These are phyloP conservation scores for Diplosphaera chodatii DNA, from an alignment of 139 green algal species.

Conservation along the genomic window DNA sequence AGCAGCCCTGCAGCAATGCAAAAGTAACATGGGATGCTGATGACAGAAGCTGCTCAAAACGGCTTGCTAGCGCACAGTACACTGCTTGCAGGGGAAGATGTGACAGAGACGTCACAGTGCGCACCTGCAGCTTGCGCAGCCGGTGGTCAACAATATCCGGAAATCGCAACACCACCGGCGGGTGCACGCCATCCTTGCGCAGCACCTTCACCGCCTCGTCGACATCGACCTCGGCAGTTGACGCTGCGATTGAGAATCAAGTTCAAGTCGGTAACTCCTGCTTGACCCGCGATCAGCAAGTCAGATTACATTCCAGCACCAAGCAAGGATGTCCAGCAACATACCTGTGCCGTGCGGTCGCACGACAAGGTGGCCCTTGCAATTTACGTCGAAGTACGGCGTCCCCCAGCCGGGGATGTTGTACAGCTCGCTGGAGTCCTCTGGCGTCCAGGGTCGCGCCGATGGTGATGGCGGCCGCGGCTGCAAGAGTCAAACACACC, in stretches of 20 bases:
- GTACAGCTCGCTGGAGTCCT: conserved; percentile 26
- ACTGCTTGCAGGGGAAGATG: too few relatives aligned
- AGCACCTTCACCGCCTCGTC: conserved; percentile 11
- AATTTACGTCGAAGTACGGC: conserved; percentile 22
- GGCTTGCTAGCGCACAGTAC: too few relatives aligned
- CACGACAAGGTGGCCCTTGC: conserved; percentile 20
- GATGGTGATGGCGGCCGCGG: too few relatives aligned
- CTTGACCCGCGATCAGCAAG: too few relatives aligned
- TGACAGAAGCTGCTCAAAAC: too few relatives aligned
- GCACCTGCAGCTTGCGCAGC: conserved; percentile 23
- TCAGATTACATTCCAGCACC: too few relatives aligned
- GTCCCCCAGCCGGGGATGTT: conserved; percentile 30
- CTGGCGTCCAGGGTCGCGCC: conserved; percentile 3
- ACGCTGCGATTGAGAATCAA: too few relatives aligned
- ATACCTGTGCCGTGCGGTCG: conserved; percentile 16
- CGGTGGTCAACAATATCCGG: conserved; percentile 34
- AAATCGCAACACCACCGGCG: conserved; percentile 44
- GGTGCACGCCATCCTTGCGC: conserved; percentile 11
- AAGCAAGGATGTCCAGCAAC: too few relatives aligned
- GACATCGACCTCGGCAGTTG: background rate
- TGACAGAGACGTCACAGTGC: too few relatives aligned
- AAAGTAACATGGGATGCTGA: too few relatives aligned
- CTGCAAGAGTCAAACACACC: too few relatives aligned
- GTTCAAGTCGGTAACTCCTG: too few relatives aligned
- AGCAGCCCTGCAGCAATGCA: conserved; percentile 16